phyloP scores from a whole-genome alignment of 345 rosid species.

The Eucalyptus paniculata region DNA sequence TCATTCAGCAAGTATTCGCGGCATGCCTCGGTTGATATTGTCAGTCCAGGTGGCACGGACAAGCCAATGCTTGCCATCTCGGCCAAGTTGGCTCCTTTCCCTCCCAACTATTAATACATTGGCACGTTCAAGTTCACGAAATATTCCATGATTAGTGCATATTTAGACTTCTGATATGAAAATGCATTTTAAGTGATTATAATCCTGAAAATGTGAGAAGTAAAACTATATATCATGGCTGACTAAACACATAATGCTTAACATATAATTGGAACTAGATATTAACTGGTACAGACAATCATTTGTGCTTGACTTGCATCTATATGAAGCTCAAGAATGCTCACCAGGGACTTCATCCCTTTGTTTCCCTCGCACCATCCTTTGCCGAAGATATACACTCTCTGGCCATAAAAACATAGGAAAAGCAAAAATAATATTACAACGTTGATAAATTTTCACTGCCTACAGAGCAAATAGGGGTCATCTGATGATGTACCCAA shows the following conservation, averaged over 20 bases:
- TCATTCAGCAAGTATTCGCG: constrained; percentile 57
- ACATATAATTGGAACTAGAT: background rate
- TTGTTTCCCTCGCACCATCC: constrained; percentile 93
- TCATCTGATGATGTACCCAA: background rate
- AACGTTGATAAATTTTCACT: background rate
- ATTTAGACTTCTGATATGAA: background rate
- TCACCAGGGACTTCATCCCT: constrained; percentile 93
- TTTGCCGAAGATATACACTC: constrained; percentile 81
- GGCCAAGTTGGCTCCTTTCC: constrained; percentile 94
- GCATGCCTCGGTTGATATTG: constrained; percentile 95
- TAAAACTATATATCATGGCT: background rate
- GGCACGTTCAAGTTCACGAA: background rate
- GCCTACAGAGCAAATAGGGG: background rate
- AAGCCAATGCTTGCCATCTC: constrained; percentile 96
- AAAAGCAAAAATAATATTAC: background rate
- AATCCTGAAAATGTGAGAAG: background rate
- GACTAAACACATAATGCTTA: background rate
- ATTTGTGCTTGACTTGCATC: background rate
- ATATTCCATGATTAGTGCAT: background rate
- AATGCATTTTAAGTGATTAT: background rate
- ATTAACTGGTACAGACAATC: background rate
- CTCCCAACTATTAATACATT: constrained; percentile 56
- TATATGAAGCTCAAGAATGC: background rate
- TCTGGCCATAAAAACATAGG: constrained; percentile 16
- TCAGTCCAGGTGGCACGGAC: constrained; percentile 92